These are phyloP conservation scores for Amylostereum areolatum DNA, from an alignment of 1,284 basidiomycete species.

Conservation along the genomic window DNA sequence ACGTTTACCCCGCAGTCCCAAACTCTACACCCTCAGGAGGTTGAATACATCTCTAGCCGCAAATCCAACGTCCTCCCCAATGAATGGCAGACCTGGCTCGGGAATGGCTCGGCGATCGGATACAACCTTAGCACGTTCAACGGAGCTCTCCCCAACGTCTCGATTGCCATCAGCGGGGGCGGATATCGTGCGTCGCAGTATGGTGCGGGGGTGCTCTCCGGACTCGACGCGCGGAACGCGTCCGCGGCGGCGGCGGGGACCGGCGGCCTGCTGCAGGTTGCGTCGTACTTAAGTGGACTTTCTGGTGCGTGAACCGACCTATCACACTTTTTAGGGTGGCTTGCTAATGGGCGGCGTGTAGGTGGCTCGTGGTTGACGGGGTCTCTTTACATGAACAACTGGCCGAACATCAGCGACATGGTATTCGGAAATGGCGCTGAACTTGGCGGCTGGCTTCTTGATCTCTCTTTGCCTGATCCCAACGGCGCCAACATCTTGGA, in stretches of 20 bases:
- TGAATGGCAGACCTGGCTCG: slow-evolving; percentile 23
- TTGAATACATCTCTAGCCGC: slow-evolving; percentile 18
- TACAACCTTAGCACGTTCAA: slow-evolving; percentile 13
- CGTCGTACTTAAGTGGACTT: slow-evolving; percentile 36
- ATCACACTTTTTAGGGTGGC: too few relatives aligned
- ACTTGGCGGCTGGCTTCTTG: neutral
- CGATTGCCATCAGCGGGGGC: slow-evolving; percentile 41
- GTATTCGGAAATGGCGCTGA: neutral
- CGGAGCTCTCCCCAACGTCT: slow-evolving; percentile 27
- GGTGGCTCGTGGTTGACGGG: too few relatives aligned
- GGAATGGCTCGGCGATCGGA: slow-evolving; percentile 24
- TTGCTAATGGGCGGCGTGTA: too few relatives aligned
- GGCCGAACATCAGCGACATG: neutral
- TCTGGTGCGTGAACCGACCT: too few relatives aligned
- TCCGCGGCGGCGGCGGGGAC: slow-evolving; percentile 33
- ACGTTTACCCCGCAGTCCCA: slow-evolving; percentile 7
- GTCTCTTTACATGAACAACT: neutral
- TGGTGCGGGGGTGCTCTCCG: slow-evolving; percentile 42
- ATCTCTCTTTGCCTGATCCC: neutral
- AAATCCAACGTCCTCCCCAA: slow-evolving; percentile 16
- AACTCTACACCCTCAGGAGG: slow-evolving; percentile 18
- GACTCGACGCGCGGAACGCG: slow-evolving; percentile 42
- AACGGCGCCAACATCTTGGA: neutral
- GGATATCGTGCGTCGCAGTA: slow-evolving; percentile 44
- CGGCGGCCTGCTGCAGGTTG: slow-evolving; percentile 45